Evolutionary conservation across 2,329 filamentous ascomycete species (phyloP).

Genomic region (Fusarium miscanthi): DNA sequence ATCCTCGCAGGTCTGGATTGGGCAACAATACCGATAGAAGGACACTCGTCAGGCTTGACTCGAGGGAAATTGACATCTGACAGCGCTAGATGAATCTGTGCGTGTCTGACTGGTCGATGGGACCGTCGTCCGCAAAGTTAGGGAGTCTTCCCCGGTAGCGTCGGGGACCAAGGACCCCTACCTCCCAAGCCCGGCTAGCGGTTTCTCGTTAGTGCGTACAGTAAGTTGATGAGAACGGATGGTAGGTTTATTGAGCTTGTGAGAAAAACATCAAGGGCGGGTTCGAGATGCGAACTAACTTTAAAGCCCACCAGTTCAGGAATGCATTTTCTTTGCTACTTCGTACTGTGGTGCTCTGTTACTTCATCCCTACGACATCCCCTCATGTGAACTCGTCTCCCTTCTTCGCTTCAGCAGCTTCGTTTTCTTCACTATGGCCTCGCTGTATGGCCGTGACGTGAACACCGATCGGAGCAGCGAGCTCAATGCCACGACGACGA

Average conservation of each 20-base stretch:
- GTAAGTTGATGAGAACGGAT: neutral
- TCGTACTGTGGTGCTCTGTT: neutral
- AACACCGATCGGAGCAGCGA: slow-evolving; percentile 12
- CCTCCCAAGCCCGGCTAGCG: neutral
- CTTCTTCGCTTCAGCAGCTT: too few species aligned
- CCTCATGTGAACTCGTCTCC: neutral
- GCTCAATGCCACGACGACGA: slow-evolving; percentile 11
- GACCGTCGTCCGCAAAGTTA: neutral
- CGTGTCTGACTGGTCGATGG: neutral
- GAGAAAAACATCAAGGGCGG: neutral
- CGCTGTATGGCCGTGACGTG: neutral
- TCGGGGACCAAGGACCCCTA: neutral
- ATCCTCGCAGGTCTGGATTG: neutral
- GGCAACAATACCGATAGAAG: neutral
- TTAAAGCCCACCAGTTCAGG: neutral
- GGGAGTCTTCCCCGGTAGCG: neutral
- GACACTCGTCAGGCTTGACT: neutral
- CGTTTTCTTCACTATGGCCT: neutral
- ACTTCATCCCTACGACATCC: neutral
- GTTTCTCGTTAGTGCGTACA: neutral
- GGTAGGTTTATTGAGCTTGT: neutral
- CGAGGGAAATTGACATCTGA: neutral
- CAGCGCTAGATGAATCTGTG: neutral
- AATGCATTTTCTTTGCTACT: neutral
- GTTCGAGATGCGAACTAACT: neutral